These are phyloP conservation scores for Nitzschia sp. DNA, from an alignment of 108 stramenopile genomes.

Conservation along the genomic window DNA sequence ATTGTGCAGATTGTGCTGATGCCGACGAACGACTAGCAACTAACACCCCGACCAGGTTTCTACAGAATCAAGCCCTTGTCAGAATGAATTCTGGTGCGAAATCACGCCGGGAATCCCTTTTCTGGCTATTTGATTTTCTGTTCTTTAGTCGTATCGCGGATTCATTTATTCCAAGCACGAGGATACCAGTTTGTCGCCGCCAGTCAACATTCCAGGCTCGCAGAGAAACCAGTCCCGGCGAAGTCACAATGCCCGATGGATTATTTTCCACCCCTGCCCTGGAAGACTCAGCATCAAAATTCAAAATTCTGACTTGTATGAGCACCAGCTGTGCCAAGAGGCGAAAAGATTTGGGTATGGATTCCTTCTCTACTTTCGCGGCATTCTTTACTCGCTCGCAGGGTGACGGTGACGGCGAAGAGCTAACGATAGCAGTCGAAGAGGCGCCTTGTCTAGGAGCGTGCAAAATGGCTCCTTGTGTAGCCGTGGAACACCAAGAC, in stretches of 20 bases:
- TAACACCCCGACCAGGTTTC: too few species aligned
- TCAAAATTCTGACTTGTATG: conserved; percentile 72
- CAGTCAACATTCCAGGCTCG: not conserved
- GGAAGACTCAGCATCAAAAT: conserved; percentile 40
- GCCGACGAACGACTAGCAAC: too few species aligned
- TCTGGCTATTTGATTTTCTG: too few species aligned
- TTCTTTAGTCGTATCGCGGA: too few species aligned
- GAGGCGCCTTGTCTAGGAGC: conserved; percentile 76
- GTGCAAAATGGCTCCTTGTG: conserved; percentile 76
- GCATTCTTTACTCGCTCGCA: conserved; percentile 55
- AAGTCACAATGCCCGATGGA: not conserved
- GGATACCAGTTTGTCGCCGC: too few species aligned
- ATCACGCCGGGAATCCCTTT: too few species aligned
- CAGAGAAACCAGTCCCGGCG: not conserved
- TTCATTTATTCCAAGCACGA: too few species aligned
- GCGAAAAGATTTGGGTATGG: conserved; percentile 53
- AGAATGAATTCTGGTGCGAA: too few species aligned
- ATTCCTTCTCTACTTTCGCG: conserved; percentile 57
- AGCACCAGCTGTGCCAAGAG: conserved; percentile 63
- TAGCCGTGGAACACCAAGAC: conserved; percentile 78
- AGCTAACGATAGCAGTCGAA: conserved; percentile 53
- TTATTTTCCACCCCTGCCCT: not conserved
- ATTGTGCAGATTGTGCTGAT: too few species aligned
- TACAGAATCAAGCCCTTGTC: too few species aligned
- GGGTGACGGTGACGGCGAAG: conserved; percentile 15